Conservation (phyloP, 768 basidiomycete genomes). For the Chlorophyllum brunneum region DNA sequence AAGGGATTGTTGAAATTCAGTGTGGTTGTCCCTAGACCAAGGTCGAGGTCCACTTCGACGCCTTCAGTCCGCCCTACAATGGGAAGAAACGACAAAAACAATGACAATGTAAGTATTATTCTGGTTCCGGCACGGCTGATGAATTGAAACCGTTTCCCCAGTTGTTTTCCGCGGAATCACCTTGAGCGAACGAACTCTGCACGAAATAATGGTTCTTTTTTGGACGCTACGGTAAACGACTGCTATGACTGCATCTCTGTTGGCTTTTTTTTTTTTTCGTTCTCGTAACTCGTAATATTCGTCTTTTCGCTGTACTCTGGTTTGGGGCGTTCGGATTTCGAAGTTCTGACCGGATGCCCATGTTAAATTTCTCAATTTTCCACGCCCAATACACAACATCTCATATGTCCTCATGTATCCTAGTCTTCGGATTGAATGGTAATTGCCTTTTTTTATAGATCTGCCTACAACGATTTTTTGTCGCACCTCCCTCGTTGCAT, state of each 20-base stretch:
- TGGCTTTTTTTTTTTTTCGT: background rate
- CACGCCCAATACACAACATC: too few relatives aligned
- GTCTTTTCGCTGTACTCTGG: too few relatives aligned
- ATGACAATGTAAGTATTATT: slow-evolving; percentile 23
- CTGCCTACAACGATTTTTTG: too few relatives aligned
- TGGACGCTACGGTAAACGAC: background rate
- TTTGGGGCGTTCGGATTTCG: too few relatives aligned
- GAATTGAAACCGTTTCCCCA: slow-evolving; percentile 13
- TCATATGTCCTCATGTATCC: too few relatives aligned
- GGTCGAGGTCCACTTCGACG: slow-evolving; percentile 15
- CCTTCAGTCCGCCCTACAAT: background rate
- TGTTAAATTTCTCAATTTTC: too few relatives aligned
- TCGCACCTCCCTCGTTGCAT: too few relatives aligned
- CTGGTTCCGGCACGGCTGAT: background rate
- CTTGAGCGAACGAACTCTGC: slow-evolving; percentile 18
- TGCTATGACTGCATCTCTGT: background rate
- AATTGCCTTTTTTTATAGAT: too few relatives aligned
- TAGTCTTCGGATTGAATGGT: too few relatives aligned
- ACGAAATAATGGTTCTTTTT: background rate
- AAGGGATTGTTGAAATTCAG: background rate
- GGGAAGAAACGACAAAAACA: background rate
- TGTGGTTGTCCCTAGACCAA: background rate
- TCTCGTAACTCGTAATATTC: too few relatives aligned
- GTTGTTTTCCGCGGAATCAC: slow-evolving; percentile 41
- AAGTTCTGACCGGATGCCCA: too few relatives aligned